Evolutionary conservation across 169 alveolate species (phyloP), one percentile per base, ranked within the genome.

Genomic region (Cryptosporidium sp.): DNA sequence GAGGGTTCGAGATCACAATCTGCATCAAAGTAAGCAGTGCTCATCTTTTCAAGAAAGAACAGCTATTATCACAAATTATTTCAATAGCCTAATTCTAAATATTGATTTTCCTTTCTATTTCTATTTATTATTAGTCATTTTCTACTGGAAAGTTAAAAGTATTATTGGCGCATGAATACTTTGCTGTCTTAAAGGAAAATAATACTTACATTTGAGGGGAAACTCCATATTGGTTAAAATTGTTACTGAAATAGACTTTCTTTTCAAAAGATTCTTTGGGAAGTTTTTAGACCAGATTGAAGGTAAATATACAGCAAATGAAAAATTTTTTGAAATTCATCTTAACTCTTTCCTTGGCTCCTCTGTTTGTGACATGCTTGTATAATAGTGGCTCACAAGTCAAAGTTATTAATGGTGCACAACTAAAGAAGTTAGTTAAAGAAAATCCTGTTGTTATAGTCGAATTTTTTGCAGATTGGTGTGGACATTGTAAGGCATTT

Each of bases 391-490:
- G 35, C 75, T 80, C 89, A 43, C 89, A 59, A 43, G 75, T 80
- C n/a, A 80, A 80, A 62, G 75, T 80, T 58, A 52, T 80, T n/a
- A 80, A 43, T 10, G 89, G 89, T 41, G 69, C 91, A 93, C 96
- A 95, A 26, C 93, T 94, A 65, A 92, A 94, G 12, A 84, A 92
- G 58, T 43, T 91, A 48, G 67, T 94, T 65, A 73, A 92, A 41
- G 92, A 91, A 50, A 85, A 92, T 62, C 93, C 92, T 33, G 62
- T 95, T 58, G 96, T 94, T 26, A 94, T 97, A 93, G 99, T 96
- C 12, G 98, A 97, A 86, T 97, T 97, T 86, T 97, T 93, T 89
- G 99, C 99, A 21, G 97, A 97, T n/a, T 97, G 99, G 99, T 96
- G 98, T 91, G 98, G 97, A 21, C 96, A 96, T 21, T 94, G 97